These are phyloP conservation scores for Fusarium longipes DNA, from an alignment of 2,329 filamentous ascomycete genomes.

Conservation along the genomic window DNA sequence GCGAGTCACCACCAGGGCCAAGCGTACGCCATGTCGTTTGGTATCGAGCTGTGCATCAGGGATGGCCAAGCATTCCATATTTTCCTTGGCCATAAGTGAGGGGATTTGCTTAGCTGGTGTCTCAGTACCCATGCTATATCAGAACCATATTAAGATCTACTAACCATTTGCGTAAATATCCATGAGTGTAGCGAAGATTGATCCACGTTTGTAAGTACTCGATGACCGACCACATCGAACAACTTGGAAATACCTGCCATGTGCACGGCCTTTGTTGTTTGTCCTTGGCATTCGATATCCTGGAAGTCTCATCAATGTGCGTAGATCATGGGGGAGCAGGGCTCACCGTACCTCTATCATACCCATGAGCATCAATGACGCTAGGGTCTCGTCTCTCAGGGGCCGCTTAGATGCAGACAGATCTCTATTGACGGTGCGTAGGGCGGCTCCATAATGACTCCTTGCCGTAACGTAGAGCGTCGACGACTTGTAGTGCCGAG, in stretches of 20 bases:
- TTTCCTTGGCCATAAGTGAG: slow-evolving; percentile 12
- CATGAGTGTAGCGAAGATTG: slow-evolving; percentile 9
- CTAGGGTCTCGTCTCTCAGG: slow-evolving; percentile 28
- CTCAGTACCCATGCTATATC: slow-evolving; percentile 1
- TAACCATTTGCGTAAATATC: slow-evolving; percentile 34
- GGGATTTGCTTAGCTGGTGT: slow-evolving; percentile 27
- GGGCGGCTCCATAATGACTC: slow-evolving; percentile 21
- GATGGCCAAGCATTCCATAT: slow-evolving; percentile 21
- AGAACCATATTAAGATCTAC: slow-evolving; percentile 2
- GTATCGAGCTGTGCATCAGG: slow-evolving; percentile 15
- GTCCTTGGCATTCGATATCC: slow-evolving; percentile 35
- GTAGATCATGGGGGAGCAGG: slow-evolving; percentile 5
- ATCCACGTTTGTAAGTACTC: slow-evolving; percentile 8
- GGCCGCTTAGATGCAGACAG: slow-evolving; percentile 14
- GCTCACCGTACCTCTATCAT: slow-evolving; percentile 25
- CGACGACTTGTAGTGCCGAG: slow-evolving; percentile 33
- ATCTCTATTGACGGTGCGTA: slow-evolving; percentile 29
- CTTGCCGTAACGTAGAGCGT: slow-evolving; percentile 30
- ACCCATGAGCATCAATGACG: slow-evolving; percentile 30
- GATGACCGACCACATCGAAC: slow-evolving; percentile 27
- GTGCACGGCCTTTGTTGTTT: slow-evolving; percentile 28
- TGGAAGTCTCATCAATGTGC: slow-evolving; percentile 6
- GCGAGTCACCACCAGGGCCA: slow-evolving; percentile 22
- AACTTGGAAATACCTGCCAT: slow-evolving; percentile 31
- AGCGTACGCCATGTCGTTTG: slow-evolving; percentile 10